Base-by-base conservation (phyloP, 2,329 filamentous ascomycete genomes). In the Cladobotryum mycophilum region DNA sequence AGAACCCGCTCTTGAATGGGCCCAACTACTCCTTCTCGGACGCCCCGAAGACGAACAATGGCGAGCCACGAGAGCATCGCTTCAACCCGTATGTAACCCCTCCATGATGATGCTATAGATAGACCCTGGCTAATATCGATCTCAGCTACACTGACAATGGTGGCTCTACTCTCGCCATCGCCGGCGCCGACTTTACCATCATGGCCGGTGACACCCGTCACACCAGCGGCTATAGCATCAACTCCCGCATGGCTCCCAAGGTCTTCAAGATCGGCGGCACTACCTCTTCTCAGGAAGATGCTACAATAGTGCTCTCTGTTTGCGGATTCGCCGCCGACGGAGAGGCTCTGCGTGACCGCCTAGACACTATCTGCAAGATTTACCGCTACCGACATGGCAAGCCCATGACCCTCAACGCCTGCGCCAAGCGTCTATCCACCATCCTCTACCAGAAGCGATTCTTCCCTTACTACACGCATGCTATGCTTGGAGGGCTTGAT, bases 331-430 rank as follows among this genome's bases (percentile, higher is more conserved):
- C 91, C 13, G 93, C 93, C 56, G 93, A 99, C 69, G 93, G 93
- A 53, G 84, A 91, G 63, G 92, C 93, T 35, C 78, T 99, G 61
- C 92, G 93, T 72, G 92, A 97, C 74, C 88, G 89, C 57, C 82
- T 97, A 57, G 92, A 97, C 68, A 85, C 89, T 56, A 83, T 96
- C 65, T 93, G 95, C 78, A 97, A 96, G 79, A 95, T 97, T 86
- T 97, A 97, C 82, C 88, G 88, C 64, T 96, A 96, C 77, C 90
- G 95, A 69, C 92, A 97, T 70, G 89, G 89, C 71, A 99, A 97
- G 78, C 84, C 89, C 58, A 99, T 99, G 86, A 86, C 82, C 57
- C 87, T 97, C 64, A 86, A 89, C 64, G 93, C 93, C 45, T 97
- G 92, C 72, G 95, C 93, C 50, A 92, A 97, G 74, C 85, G 92